phyloP scores from a whole-genome alignment of 2,329 filamentous ascomycete species.

The Leptographium lundbergii region DNA sequence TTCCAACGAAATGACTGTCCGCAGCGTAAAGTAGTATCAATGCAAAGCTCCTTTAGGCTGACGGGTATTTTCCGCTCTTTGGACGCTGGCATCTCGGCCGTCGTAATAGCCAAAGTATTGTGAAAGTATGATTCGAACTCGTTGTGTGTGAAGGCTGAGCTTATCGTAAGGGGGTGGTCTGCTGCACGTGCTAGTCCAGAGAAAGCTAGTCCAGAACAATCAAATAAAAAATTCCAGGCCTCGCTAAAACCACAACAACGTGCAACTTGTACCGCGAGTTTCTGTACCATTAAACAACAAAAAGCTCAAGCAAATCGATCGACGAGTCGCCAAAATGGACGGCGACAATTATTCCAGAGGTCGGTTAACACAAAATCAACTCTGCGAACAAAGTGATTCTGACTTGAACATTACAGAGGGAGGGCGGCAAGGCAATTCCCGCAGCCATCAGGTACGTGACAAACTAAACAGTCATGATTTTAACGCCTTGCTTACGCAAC shows the following conservation, averaged over 20 bases:
- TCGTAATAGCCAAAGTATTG: neutral
- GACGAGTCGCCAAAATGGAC: constrained; percentile 8
- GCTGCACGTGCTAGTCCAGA: neutral
- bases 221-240: neutral
- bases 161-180: neutral
- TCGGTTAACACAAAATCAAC: neutral
- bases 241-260: neutral
- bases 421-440: constrained; percentile 37
- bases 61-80: constrained; percentile 85
- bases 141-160: neutral
- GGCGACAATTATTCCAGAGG: constrained; percentile 9
- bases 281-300: neutral
- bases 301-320: neutral
- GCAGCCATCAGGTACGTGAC: constrained; percentile 37
- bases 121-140: neutral
- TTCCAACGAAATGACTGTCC: constrained; percentile 97
- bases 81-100: neutral
- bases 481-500: neutral
- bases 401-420: constrained; percentile 20
- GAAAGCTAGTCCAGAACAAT: neutral
- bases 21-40: constrained; percentile 87
- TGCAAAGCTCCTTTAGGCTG: constrained; percentile 72
- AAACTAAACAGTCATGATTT: neutral
- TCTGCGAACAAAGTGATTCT: constrained; percentile 4
- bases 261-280: neutral